Percentiles rank a stretch among this genome's conserved stretches.
Evolutionary conservation across 169 alveolate species (phyloP).

Genomic region (Eimeria tenella): DNA sequence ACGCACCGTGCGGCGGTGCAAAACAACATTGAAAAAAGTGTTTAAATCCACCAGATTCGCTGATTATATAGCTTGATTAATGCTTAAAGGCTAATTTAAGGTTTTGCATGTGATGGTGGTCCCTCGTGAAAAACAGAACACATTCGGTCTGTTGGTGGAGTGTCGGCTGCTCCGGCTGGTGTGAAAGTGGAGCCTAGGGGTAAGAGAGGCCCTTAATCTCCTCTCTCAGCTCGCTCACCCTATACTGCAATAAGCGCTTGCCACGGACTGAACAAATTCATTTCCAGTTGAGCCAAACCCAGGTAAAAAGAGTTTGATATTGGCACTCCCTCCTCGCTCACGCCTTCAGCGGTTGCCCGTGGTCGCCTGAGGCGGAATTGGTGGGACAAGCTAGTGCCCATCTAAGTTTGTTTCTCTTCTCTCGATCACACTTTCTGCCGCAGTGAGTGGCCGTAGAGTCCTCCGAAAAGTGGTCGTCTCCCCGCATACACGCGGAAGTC

Average conservation of each 20-base stretch:
- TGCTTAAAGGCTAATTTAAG: too few species aligned
- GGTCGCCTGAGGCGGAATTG: neutral
- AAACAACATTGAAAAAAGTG: too few species aligned
- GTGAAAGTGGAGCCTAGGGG: conserved; percentile 8
- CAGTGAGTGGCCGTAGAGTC: neutral
- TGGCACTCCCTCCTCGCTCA: conserved; percentile 10
- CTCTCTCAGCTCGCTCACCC: neutral
- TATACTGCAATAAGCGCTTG: neutral
- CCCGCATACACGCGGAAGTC: neutral
- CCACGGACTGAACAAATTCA: neutral
- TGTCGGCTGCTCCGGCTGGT: conserved; percentile 63
- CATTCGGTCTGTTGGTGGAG: conserved; percentile 21
- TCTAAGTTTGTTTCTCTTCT: neutral
- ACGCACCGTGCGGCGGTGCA: too few species aligned
- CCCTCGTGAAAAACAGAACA: too few species aligned
- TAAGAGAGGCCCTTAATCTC: neutral
- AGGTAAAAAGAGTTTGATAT: neutral
- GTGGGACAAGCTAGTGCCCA: conserved; percentile 18
- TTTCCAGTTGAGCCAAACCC: conserved; percentile 8
- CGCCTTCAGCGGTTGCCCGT: conserved; percentile 35
- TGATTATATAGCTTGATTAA: too few species aligned
- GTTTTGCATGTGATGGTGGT: too few species aligned
- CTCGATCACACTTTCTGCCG: neutral
- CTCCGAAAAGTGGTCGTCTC: neutral
- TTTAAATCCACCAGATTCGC: too few species aligned